Evolutionary conservation across 2,329 filamentous ascomycete species (phyloP).

Genomic region (Botrytis porri): DNA sequence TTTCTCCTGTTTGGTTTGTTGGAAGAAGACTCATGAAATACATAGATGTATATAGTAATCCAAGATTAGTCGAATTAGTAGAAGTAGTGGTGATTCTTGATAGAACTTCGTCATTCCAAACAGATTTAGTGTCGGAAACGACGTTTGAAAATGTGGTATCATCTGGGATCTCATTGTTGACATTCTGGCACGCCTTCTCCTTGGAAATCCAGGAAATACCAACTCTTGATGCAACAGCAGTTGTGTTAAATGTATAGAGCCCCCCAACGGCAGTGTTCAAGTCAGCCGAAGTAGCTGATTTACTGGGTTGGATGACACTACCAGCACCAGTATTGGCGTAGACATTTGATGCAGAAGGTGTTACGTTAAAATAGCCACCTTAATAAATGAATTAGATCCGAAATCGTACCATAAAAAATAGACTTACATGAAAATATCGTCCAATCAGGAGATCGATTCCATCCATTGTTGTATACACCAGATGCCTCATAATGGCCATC

Average conservation of each 20-base stretch:
- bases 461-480: slow-evolving; percentile 52
- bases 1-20: slow-evolving; percentile 69
- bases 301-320: slow-evolving; percentile 26
- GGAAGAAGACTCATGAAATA: slow-evolving; percentile 49
- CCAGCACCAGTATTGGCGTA: slow-evolving; percentile 37
- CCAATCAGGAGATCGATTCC: slow-evolving; percentile 62
- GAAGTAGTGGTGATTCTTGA: slow-evolving; percentile 53
- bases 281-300: background rate
- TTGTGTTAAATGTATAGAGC: slow-evolving; percentile 44
- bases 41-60: slow-evolving; percentile 63
- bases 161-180: slow-evolving; percentile 44
- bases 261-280: slow-evolving; percentile 15
- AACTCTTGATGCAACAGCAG: slow-evolving; percentile 47
- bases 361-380: slow-evolving; percentile 33
- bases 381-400: slow-evolving; percentile 8
- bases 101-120: slow-evolving; percentile 20
- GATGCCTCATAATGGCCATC: slow-evolving; percentile 23
- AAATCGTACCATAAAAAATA: slow-evolving; percentile 32
- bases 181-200: slow-evolving; percentile 47
- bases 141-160: slow-evolving; percentile 44
- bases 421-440: slow-evolving; percentile 58
- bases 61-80: slow-evolving; percentile 53
- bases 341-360: slow-evolving; percentile 23
- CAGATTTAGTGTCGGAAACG: slow-evolving; percentile 26
- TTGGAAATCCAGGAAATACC: slow-evolving; percentile 49